These are phyloP conservation scores for Lignosus rhinocerotis DNA, from an alignment of 1,284 basidiomycete species.

Conservation along the genomic window DNA sequence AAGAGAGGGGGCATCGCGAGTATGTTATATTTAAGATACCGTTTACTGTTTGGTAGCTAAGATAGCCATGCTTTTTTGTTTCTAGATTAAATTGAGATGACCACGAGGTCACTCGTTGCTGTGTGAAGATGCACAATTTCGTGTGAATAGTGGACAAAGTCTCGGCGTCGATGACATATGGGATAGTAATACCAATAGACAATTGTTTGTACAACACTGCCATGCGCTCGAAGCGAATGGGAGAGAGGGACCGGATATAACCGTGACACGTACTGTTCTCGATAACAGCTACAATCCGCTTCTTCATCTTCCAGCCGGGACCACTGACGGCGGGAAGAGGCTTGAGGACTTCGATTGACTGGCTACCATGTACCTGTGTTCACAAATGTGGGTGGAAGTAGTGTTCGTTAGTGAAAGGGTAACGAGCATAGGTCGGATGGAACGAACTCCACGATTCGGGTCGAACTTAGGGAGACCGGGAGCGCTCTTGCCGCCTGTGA, in stretches of 20 bases:
- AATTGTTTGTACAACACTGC: no score
- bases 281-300: constrained; percentile 60
- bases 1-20: no score
- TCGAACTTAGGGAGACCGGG: constrained; percentile 69
- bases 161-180: no score
- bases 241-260: not conserved
- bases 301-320: constrained; percentile 64
- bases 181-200: no score
- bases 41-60: no score
- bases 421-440: not conserved
- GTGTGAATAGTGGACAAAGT: no score
- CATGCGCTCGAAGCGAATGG: not conserved
- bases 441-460: constrained; percentile 62
- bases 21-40: no score
- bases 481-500: constrained; percentile 42
- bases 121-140: no score
- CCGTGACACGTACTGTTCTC: constrained; percentile 68
- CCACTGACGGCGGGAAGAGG: constrained; percentile 67
- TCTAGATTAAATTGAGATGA: no score
- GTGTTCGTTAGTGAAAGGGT: not conserved
- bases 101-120: no score
- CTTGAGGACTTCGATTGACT: constrained; percentile 73
- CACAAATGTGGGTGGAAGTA: no score
- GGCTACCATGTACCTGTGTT: constrained; percentile 63
- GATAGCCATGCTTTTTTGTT: no score